These are phyloP conservation scores for Leccinum broughii DNA, from an alignment of 768 basidiomycete species.

Conservation along the genomic window DNA sequence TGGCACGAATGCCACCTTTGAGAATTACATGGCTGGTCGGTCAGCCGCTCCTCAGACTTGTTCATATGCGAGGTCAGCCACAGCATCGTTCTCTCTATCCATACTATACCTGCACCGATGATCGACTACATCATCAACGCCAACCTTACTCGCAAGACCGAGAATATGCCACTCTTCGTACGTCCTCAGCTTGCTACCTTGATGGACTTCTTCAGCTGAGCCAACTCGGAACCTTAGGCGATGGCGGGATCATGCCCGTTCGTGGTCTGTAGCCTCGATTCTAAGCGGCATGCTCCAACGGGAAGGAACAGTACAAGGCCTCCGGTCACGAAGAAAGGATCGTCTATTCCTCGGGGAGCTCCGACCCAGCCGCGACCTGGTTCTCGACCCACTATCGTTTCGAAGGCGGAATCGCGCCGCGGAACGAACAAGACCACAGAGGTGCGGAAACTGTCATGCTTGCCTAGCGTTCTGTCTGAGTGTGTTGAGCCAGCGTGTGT, in stretches of 20 bases:
- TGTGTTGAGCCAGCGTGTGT: too few relatives aligned
- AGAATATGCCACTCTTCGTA: background rate
- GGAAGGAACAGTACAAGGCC: background rate
- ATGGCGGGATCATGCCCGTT: slow-evolving; percentile 3
- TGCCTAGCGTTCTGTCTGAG: background rate
- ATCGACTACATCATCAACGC: background rate
- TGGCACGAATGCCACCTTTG: background rate
- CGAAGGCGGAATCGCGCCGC: background rate
- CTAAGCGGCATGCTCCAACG: background rate
- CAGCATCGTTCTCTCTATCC: background rate
- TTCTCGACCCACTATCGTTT: background rate
- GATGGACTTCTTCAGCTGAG: background rate
- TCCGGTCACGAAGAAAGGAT: background rate
- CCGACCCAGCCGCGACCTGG: background rate
- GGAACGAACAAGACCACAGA: background rate
- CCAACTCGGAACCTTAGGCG: background rate
- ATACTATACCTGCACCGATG: background rate
- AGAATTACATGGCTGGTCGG: background rate
- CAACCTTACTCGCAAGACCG: background rate
- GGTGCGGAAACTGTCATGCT: background rate
- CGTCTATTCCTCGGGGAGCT: background rate
- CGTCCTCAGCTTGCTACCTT: background rate
- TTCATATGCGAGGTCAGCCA: background rate
- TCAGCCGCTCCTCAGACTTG: background rate
- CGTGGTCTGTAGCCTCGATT: slow-evolving; percentile 3